Percentiles rank a stretch among this genome's conserved stretches.
Evolutionary conservation across 768 basidiomycete species (phyloP).

Genomic region (Tricholoma furcatifolium): DNA sequence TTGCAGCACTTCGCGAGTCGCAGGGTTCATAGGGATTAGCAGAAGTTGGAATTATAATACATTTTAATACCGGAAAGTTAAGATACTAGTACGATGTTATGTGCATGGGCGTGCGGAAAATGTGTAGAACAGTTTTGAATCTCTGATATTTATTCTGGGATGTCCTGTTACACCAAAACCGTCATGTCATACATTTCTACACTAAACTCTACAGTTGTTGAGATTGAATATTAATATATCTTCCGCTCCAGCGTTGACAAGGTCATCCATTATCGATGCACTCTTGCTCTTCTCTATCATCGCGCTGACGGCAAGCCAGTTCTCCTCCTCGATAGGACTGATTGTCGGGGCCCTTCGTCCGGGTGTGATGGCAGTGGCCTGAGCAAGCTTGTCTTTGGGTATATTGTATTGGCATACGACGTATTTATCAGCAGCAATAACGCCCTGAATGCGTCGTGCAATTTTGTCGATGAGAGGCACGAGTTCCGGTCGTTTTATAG

Average conservation of each 20-base stretch:
- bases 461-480: constrained; percentile 73
- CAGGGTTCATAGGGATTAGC: constrained; percentile 23
- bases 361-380: constrained; percentile 75
- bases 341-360: constrained; percentile 90
- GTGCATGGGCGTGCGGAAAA: constrained; percentile 18
- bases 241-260: constrained; percentile 81
- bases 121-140: constrained; percentile 11
- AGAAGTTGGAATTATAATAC: constrained; percentile 13
- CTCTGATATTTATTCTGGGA: too few relatives aligned
- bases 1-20: constrained; percentile 63
- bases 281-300: constrained; percentile 87
- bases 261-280: constrained; percentile 86
- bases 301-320: constrained; percentile 88
- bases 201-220: constrained; percentile 89
- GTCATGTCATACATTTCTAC: neutral
- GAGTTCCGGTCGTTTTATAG: constrained; percentile 61
- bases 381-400: constrained; percentile 55
- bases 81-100: constrained; percentile 11
- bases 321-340: constrained; percentile 74
- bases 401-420: constrained; percentile 94
- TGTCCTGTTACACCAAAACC: neutral
- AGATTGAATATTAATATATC: constrained; percentile 89
- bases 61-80: constrained; percentile 10
- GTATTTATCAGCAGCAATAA: constrained; percentile 84
- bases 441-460: constrained; percentile 86